Evolutionary conservation across 768 basidiomycete species (phyloP), one percentile per base, ranked within the genome.

Genomic region (Paxillus rubicundulus): DNA sequence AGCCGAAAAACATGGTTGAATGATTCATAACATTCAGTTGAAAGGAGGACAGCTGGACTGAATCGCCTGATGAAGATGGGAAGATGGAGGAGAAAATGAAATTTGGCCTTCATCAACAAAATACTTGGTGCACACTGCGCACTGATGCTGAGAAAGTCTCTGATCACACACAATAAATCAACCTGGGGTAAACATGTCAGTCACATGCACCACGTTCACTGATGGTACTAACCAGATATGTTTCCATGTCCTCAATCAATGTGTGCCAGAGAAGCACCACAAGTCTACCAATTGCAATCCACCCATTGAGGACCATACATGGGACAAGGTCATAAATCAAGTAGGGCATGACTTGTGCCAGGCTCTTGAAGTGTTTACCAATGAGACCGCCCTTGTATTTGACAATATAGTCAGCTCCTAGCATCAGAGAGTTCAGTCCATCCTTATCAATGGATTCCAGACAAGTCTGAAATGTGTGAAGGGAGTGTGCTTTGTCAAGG

Each of bases 31-130:
- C 47, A 50, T 47, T 79, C 75, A 0, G 74, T 78, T 0, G 76
- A 70, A 66, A 76, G 77, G 0, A 74, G 58, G 14, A 74, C 72
- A 0, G 75, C 74, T 13, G 73, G 77, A 0, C 74, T 75, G 65
- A 77, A 77, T 0, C 67, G 58, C 0, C 62, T 47, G 39, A 78
- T 71, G 49, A 77, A 70, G 0, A 53, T 50, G 0, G 66, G 64
- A 2, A 78, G 56, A 53, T 78, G 76, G 1, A 71, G 36, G 6
- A 77, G 37, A 34, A 77, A 59, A 44, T 78, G 76, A 52, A 77
- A 75, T 52, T 77, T 78, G 1, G 73, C 67, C 54, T 78, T 77
- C 47, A 72, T 74, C 55, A 76, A 74, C 71, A 68, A 75, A 21
- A 21, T 21, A 10, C 45, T 55, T 27, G 52, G 50, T 4, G 62